Evolutionary conservation across 768 basidiomycete species (phyloP).

Genomic region (Crucibulum laeve): DNA sequence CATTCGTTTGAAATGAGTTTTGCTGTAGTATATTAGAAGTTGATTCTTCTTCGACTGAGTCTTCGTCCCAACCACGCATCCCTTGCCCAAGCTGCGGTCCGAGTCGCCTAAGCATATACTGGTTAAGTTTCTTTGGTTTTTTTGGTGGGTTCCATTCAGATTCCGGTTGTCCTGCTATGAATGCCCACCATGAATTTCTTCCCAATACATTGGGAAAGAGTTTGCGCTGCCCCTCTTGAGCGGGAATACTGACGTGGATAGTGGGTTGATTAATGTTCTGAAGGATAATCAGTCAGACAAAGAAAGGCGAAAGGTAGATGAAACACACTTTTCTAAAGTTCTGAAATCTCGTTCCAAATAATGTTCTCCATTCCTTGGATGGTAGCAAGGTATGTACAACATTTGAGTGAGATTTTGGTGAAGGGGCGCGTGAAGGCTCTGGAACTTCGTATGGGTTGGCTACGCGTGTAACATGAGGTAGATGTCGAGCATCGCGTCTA

Average conservation of each 20-base stretch:
- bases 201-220: slow-evolving; percentile 68
- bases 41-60: slow-evolving; percentile 11
- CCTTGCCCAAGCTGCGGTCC: slow-evolving; percentile 15
- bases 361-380: slow-evolving; percentile 59
- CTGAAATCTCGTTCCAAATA: slow-evolving; percentile 54
- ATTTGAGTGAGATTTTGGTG: slow-evolving; percentile 14
- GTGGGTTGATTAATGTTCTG: slow-evolving; percentile 70
- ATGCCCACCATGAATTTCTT: slow-evolving; percentile 79
- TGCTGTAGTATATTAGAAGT: slow-evolving; percentile 6
- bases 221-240: slow-evolving; percentile 21
- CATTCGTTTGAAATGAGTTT: slow-evolving; percentile 28
- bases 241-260: slow-evolving; percentile 35
- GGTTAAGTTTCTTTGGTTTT: slow-evolving; percentile 25
- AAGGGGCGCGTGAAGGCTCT: slow-evolving; percentile 15
- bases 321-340: slow-evolving; percentile 62
- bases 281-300: slow-evolving; percentile 5
- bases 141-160: slow-evolving; percentile 61
- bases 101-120: slow-evolving; percentile 11
- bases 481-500: slow-evolving; percentile 66
- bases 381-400: slow-evolving; percentile 41
- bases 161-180: slow-evolving; percentile 64
- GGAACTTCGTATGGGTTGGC: slow-evolving; percentile 61
- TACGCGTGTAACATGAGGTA: slow-evolving; percentile 64
- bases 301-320: neutral
- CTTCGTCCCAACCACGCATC: slow-evolving; percentile 35